phyloP scores from a whole-genome alignment of 305 asterid genomes.

The Solanum hybrid region DNA sequence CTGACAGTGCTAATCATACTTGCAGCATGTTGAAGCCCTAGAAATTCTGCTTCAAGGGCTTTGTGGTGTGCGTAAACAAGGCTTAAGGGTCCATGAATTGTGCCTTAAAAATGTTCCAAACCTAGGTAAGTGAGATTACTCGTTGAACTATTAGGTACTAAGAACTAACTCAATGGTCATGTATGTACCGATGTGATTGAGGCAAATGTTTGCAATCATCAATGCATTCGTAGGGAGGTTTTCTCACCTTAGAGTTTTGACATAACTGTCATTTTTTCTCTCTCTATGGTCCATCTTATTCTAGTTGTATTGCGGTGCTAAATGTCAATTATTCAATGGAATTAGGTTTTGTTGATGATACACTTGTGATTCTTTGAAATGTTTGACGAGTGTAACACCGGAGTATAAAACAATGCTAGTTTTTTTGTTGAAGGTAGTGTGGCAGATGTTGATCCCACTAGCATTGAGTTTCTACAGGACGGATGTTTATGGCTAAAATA shows the following conservation, averaged over 20 bases:
- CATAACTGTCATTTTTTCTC: neutral
- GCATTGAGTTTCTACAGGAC: neutral
- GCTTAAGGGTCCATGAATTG: conserved; percentile 69
- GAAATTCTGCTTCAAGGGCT: conserved; percentile 94
- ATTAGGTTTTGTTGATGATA: neutral
- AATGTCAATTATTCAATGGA: neutral
- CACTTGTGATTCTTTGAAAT: neutral
- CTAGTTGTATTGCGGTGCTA: neutral
- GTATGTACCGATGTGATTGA: neutral
- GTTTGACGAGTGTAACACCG: neutral
- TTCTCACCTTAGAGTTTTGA: neutral
- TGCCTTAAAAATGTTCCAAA: conserved; percentile 77
- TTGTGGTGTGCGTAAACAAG: conserved; percentile 70
- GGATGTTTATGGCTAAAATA: neutral
- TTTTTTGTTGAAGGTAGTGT: neutral
- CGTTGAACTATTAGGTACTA: neutral
- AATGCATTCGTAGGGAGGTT: neutral
- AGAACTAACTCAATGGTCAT: neutral
- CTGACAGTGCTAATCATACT: neutral
- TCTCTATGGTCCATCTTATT: neutral
- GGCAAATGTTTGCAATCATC: neutral
- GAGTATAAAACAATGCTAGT: neutral
- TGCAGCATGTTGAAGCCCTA: conserved; percentile 84
- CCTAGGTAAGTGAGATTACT: conserved; percentile 39
- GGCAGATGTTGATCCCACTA: neutral